These are phyloP conservation scores for Cercospora nicotianae DNA, from an alignment of 2,329 filamentous ascomycete genomes.

Conservation along the genomic window DNA sequence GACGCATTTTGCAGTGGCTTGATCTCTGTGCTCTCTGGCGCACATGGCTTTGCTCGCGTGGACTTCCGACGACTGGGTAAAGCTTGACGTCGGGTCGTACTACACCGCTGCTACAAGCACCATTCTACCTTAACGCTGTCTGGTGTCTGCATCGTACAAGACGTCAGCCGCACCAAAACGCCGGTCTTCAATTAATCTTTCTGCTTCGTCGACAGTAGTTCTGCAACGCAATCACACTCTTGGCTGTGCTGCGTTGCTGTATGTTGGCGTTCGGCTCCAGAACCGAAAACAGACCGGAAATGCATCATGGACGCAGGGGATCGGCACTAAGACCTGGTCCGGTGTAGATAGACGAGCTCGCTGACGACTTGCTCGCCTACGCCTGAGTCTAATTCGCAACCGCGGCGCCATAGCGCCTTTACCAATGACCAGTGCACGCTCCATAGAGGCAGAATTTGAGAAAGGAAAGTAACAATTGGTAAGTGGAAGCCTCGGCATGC, in stretches of 20 bases:
- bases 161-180: background rate
- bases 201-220: background rate
- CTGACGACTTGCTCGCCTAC: conserved; percentile 28
- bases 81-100: conserved; percentile 2
- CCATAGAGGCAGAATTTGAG: conserved; percentile 14
- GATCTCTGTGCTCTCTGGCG: conserved; percentile 13
- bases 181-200: background rate
- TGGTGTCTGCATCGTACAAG: conserved; percentile 11
- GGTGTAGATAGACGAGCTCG: conserved; percentile 27
- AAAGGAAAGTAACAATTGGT: conserved; percentile 8
- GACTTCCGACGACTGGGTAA: conserved; percentile 12
- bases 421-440: conserved; percentile 13
- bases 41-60: conserved; percentile 12
- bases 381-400: conserved; percentile 23
- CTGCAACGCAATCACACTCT: background rate
- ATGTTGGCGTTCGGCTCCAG: conserved; percentile 14
- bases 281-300: conserved; percentile 4
- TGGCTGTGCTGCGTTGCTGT: background rate
- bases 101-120: conserved; percentile 6
- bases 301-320: conserved; percentile 18
- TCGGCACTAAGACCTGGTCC: conserved; percentile 26
- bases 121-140: background rate
- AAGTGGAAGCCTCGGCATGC: conserved; percentile 13
- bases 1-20: conserved; percentile 10
- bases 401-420: conserved; percentile 14